Percentiles rank a stretch among this genome's conserved stretches.
These are phyloP conservation scores for Saturnispora kantuleensis DNA, from an alignment of 805 yeast species.

Conservation along the genomic window DNA sequence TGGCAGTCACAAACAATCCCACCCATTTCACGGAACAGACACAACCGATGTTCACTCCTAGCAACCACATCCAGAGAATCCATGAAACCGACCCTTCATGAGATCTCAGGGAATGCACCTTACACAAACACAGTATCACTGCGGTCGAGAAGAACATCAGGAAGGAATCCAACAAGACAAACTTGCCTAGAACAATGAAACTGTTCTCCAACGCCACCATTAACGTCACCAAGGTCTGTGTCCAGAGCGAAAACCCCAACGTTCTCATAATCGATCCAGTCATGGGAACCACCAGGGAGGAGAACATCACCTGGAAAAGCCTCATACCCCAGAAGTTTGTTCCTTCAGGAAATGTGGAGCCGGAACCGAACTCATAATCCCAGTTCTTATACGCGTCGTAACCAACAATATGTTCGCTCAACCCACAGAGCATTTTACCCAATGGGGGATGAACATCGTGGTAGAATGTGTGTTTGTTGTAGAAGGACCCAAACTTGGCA, in stretches of 20 bases:
- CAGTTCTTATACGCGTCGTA: conserved; percentile 40
- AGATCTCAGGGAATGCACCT: conserved; percentile 39
- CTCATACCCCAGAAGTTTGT: conserved; percentile 59
- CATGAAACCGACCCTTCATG: conserved; percentile 27
- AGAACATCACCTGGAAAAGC: conserved; percentile 58
- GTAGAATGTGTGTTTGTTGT: conserved; percentile 68
- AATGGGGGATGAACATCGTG: conserved; percentile 85
- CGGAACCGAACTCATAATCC: conserved; percentile 59
- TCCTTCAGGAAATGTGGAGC: conserved; percentile 51
- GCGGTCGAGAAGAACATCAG: conserved; percentile 65
- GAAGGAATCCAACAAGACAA: conserved; percentile 70
- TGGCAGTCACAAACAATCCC: conserved; percentile 71
- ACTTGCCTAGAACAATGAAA: conserved; percentile 61
- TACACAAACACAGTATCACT: conserved; percentile 51
- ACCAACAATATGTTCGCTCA: conserved; percentile 75
- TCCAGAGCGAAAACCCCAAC: conserved; percentile 39
- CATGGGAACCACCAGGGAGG: conserved; percentile 56
- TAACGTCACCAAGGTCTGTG: conserved; percentile 51
- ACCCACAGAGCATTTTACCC: conserved; percentile 72
- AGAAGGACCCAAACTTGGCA: conserved; percentile 78
- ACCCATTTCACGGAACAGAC: conserved; percentile 85
- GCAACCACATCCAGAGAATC: conserved; percentile 48
- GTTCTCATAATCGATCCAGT: conserved; percentile 63
- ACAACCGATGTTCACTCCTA: conserved; percentile 69
- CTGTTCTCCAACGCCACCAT: conserved; percentile 61